Conservation (phyloP, 2,329 filamentous ascomycete species). For the Domatiomyces catenatus region DNA sequence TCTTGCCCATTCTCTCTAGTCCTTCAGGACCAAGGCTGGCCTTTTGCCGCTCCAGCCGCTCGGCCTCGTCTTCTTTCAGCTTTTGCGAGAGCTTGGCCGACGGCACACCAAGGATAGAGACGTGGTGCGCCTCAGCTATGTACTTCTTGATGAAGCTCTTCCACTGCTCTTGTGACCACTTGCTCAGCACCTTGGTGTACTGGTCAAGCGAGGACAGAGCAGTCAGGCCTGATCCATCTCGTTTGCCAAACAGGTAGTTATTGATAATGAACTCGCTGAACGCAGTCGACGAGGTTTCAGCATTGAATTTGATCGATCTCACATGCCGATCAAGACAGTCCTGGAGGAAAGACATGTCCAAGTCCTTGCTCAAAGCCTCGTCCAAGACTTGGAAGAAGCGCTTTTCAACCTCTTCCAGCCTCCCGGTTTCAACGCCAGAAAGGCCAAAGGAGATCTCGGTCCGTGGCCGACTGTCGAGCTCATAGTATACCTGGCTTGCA, state of each 20-base stretch:
- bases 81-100: constrained; percentile 65
- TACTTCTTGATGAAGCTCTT: constrained; percentile 65
- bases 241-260: constrained; percentile 78
- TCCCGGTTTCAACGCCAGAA: constrained; percentile 72
- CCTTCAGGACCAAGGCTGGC: constrained; percentile 68
- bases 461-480: constrained; percentile 63
- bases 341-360: constrained; percentile 80
- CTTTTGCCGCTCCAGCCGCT: constrained; percentile 62
- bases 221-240: constrained; percentile 62
- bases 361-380: constrained; percentile 60
- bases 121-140: constrained; percentile 70
- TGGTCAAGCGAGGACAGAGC: constrained; percentile 39
- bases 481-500: constrained; percentile 69
- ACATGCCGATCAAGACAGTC: constrained; percentile 74
- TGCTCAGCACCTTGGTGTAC: constrained; percentile 49
- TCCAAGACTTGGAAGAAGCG: constrained; percentile 70
- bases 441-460: constrained; percentile 74
- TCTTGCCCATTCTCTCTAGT: constrained; percentile 55
- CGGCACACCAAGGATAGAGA: constrained; percentile 77
- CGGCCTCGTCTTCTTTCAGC: constrained; percentile 67
- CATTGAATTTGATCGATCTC: constrained; percentile 66
- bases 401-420: constrained; percentile 68
- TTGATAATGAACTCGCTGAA: constrained; percentile 77
- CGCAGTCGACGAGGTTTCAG: constrained; percentile 65
- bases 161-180: constrained; percentile 77